Conservation (phyloP, 768 basidiomycete genomes). For the Leccinum arenicola region DNA sequence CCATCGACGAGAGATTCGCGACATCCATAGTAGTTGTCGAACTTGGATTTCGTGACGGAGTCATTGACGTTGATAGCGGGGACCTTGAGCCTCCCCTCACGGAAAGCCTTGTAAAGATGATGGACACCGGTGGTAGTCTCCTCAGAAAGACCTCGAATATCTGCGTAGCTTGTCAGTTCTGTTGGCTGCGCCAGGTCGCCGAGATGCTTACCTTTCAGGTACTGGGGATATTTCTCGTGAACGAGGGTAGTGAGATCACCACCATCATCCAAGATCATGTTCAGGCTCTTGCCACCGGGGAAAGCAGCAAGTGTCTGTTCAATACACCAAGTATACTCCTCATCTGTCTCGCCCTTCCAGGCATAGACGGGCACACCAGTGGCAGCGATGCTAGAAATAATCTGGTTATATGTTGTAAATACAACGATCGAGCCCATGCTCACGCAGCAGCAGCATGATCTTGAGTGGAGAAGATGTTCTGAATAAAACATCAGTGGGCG, state of each 20-base stretch:
- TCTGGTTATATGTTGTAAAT: not conserved
- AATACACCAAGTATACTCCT: conserved; percentile 98
- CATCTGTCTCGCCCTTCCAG: conserved; percentile 99
- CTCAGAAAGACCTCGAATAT: conserved; percentile 92
- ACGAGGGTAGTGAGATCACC: conserved; percentile 94
- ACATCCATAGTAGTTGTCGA: conserved; percentile 98
- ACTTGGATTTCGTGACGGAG: conserved; percentile 99
- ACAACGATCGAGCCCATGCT: conserved; percentile 28
- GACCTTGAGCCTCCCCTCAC: conserved; percentile 92
- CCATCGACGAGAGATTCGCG: conserved; percentile 99
- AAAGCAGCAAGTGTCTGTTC: conserved; percentile 94
- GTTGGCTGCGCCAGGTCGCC: not conserved
- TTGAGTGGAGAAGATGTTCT: conserved; percentile 99
- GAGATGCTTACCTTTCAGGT: conserved; percentile 56
- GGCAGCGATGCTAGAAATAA: conserved; percentile 74
- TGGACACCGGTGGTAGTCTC: conserved; percentile 99
- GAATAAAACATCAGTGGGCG: conserved; percentile 5
- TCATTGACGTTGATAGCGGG: conserved; percentile 99
- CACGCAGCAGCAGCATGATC: conserved; percentile 98
- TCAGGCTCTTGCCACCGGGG: conserved; percentile 75
- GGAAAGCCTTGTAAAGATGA: conserved; percentile 97
- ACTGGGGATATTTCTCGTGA: conserved; percentile 95
- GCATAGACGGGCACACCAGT: conserved; percentile 98
- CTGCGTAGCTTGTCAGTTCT: conserved; percentile 36
- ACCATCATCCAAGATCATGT: conserved; percentile 99